These are phyloP conservation scores for Cerrena zonata DNA, from an alignment of 1,284 basidiomycete genomes.

Conservation along the genomic window DNA sequence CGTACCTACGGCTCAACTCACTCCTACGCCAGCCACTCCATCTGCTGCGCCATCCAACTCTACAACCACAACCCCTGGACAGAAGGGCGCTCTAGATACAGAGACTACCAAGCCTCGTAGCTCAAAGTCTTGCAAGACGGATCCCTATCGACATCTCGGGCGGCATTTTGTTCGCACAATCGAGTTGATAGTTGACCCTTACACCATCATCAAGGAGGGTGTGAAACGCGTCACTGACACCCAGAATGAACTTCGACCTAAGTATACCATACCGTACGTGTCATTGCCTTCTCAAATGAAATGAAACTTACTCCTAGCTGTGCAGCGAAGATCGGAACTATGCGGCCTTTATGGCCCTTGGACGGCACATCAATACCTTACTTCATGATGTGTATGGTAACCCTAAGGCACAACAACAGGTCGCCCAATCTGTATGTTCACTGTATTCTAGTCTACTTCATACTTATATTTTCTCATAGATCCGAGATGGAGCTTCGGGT, in stretches of 20 bases:
- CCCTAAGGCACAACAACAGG: not conserved
- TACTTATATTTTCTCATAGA: not conserved
- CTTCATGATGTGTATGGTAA: not conserved
- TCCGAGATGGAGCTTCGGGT: not conserved
- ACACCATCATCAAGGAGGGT: not conserved
- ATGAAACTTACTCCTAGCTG: not conserved
- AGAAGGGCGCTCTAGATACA: too few relatives aligned
- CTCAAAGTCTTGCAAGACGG: not conserved
- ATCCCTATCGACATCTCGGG: not conserved
- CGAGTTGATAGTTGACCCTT: not conserved
- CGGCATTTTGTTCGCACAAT: not conserved
- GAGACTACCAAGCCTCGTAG: too few relatives aligned
- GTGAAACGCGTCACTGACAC: not conserved
- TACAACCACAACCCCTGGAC: too few relatives aligned
- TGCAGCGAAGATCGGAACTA: not conserved
- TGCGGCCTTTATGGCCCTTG: not conserved
- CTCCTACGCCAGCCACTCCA: too few relatives aligned
- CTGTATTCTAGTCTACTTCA: not conserved
- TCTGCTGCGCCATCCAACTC: too few relatives aligned
- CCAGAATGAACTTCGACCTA: not conserved
- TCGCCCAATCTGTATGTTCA: not conserved
- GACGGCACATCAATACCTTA: not conserved
- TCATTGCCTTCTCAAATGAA: not conserved
- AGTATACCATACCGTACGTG: not conserved
- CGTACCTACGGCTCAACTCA: too few relatives aligned